These are phyloP conservation scores for Cladorrhinum sp. DNA, from an alignment of 2,329 filamentous ascomycete species.

Conservation along the genomic window DNA sequence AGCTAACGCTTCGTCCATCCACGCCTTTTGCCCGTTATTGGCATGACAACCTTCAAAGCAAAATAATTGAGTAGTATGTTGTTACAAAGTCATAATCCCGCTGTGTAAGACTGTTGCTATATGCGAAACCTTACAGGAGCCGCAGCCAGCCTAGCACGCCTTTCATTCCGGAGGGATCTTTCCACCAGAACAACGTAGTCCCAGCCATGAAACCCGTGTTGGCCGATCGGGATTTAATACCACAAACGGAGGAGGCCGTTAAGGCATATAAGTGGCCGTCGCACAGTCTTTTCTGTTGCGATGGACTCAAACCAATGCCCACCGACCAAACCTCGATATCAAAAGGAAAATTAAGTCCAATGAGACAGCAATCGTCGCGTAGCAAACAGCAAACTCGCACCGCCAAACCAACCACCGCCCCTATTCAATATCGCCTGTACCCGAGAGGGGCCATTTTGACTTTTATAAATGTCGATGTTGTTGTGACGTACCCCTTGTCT, in stretches of 20 bases:
- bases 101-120: neutral
- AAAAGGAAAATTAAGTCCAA: constrained; percentile 9
- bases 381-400: constrained; percentile 13
- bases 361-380: constrained; percentile 2
- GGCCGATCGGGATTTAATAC: neutral
- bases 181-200: neutral
- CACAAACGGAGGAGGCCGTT: neutral
- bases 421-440: constrained; percentile 5
- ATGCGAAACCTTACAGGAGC: neutral
- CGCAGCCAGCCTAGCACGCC: neutral
- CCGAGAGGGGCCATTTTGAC: neutral
- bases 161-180: neutral
- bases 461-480: neutral
- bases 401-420: neutral
- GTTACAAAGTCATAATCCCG: constrained; percentile 20
- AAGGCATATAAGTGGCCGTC: neutral
- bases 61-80: constrained; percentile 10
- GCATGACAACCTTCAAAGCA: neutral
- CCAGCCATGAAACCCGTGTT: neutral
- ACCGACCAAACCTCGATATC: neutral
- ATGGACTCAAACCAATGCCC: neutral
- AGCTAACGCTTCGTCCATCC: neutral
- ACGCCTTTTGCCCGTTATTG: neutral
- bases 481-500: neutral
- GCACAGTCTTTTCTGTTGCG: neutral